Base-by-base conservation (phyloP, 1,284 basidiomycete species). In the Malassezia slooffiae region DNA sequence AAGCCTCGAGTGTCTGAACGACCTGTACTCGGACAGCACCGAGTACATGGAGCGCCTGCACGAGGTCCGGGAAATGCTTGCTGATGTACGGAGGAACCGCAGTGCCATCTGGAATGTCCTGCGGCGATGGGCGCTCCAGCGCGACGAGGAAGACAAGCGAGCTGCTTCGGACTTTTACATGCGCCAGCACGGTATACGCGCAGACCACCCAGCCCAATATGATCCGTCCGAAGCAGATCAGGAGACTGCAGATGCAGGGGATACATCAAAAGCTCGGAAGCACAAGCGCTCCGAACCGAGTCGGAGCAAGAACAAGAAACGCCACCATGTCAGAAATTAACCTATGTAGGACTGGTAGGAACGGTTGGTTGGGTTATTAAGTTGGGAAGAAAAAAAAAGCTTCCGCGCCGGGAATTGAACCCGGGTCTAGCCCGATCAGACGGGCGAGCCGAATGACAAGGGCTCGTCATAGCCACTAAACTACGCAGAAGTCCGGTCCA, bases 21-120 rank as follows among this genome's bases (percentile, higher is more conserved):
- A 75, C 50, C 58, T 76, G 26, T 61, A 72, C 10, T 70, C 71
- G 16, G 75, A 76, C 54, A 73, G 72, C 35, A 62, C 70, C 15
- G 75, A 75, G 60, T 76, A 75, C 55, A 72, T 73, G 42, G 72
- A 73, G 41, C 61, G 74, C 11, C 57, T 76, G 19, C 73, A 75
- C 37, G 75, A 76, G 61, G 72, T 75, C 1, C 63, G 74, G 5
- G 16, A 27, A 15, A 34, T 52, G 26, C 36, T 48, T 6, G 40
- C 40, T 22, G 46, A 48, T 19, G 41, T 43, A 8, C 16, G 34
- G 13, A 24, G 46, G n/a, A 35, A 43, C 27, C 37, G 46, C 8
- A 29, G 15, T 11, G 33, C 35, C 23, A 29, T 48, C 20, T 48
- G 46, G 46, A 34, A 38, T 11, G 43, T 48, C 1, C 23, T 48